phyloP scores from a whole-genome alignment of 2,329 filamentous ascomycete species.

The Fusarium odoratissimum region DNA sequence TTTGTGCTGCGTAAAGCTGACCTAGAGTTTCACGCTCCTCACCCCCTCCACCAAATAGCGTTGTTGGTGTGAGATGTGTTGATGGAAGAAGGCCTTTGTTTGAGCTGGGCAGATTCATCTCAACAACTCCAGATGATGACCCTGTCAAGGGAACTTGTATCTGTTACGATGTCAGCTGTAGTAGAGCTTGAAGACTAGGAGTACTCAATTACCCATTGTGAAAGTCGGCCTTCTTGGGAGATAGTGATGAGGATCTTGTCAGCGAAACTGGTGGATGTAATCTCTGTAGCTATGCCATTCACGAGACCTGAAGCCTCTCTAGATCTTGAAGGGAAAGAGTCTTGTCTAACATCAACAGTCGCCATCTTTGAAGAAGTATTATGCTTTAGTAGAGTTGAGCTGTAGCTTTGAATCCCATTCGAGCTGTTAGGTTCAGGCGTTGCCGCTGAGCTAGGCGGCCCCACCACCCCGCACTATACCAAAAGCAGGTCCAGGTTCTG shows the following conservation, averaged over 20 bases:
- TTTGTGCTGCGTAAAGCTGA: constrained; percentile 89
- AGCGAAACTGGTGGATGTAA: constrained; percentile 78
- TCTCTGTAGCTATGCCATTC: constrained; percentile 76
- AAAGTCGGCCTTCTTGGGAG: constrained; percentile 84
- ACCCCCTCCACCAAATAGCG: constrained; percentile 85
- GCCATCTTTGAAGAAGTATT: constrained; percentile 51
- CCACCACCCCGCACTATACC: constrained; percentile 52
- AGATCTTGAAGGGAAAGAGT: constrained; percentile 76
- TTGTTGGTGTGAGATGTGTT: constrained; percentile 85
- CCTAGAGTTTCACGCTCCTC: constrained; percentile 84
- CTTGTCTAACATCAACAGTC: constrained; percentile 55
- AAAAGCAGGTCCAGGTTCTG: constrained; percentile 44
- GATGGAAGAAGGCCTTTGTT: constrained; percentile 73
- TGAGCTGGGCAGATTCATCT: constrained; percentile 65
- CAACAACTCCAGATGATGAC: constrained; percentile 71
- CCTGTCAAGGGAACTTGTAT: constrained; percentile 83
- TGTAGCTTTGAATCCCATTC: neutral
- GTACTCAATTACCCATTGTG: constrained; percentile 80
- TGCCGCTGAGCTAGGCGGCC: constrained; percentile 18
- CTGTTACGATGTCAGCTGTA: constrained; percentile 53
- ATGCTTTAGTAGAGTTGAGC: constrained; percentile 26
- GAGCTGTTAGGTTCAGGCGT: constrained; percentile 1
- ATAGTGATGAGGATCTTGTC: constrained; percentile 94
- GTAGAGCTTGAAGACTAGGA: neutral
- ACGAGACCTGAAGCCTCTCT: constrained; percentile 71